Percentiles rank a stretch among this genome's conserved stretches.
phyloP scores from a whole-genome alignment of 345 rosid genomes.

The Hypericum androsaemum region DNA sequence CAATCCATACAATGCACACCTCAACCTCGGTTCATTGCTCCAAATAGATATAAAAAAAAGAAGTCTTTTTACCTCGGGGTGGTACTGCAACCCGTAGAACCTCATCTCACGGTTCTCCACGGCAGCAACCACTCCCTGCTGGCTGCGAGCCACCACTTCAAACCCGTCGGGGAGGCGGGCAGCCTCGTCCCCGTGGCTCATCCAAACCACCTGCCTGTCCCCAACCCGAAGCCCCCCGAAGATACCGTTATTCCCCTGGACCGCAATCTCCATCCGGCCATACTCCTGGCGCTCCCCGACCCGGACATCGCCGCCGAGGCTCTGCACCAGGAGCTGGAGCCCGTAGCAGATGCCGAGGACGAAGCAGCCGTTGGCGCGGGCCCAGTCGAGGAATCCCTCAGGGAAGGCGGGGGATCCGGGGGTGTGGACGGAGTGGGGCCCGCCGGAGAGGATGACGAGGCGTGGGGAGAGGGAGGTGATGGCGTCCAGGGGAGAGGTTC shows the following conservation, averaged over 20 bases:
- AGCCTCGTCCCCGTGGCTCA: slow-evolving; percentile 98
- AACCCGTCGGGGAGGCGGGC: slow-evolving; percentile 61
- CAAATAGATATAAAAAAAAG: not conserved
- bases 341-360: slow-evolving; percentile 87
- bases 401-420: slow-evolving; percentile 65
- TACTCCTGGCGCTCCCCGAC: slow-evolving; percentile 82
- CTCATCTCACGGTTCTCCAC: slow-evolving; percentile 48
- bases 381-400: slow-evolving; percentile 66
- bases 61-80: slow-evolving; percentile 58
- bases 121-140: slow-evolving; percentile 76
- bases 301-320: slow-evolving; percentile 63
- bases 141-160: slow-evolving; percentile 60
- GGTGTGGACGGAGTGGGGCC: slow-evolving; percentile 87
- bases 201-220: slow-evolving; percentile 80
- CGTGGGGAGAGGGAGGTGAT: slow-evolving; percentile 53
- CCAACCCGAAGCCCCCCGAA: slow-evolving; percentile 56
- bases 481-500: slow-evolving; percentile 60
- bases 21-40: too few relatives aligned
- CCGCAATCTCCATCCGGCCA: slow-evolving; percentile 91
- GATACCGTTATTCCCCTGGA: slow-evolving; percentile 37
- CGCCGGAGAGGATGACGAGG: slow-evolving; percentile 88
- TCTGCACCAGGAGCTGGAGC: slow-evolving; percentile 76
- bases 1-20: slow-evolving; percentile 9
- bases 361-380: slow-evolving; percentile 37
- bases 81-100: slow-evolving; percentile 88